Base-by-base conservation (phyloP, 164 flowering plant species). In the Aristolochia californica region DNA sequence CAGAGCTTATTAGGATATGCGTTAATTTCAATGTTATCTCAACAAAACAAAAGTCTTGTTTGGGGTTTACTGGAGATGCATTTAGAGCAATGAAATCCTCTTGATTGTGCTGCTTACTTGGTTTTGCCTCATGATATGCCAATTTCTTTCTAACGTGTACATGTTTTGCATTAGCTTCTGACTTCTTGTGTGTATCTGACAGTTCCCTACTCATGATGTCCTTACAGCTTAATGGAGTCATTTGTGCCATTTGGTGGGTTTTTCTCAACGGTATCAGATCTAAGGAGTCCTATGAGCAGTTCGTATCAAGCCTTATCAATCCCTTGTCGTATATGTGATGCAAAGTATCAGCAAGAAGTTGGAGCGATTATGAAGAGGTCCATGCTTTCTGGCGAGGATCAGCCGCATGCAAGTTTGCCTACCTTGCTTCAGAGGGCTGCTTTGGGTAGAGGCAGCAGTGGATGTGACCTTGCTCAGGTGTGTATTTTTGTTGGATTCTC, bases 171-270 rank as follows among this genome's bases (percentile, higher is more conserved):
- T 72, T 63, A 66, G 59, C 77, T 65, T 63, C 75, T 66, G 73
- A 69, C 77, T 40, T 62, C 66, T 62, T 65, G 63, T 57, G 65
- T 76, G 57, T 59, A 60, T 73, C 84, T 83, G 68, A 77, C 78
- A 68, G 73, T 87, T 73, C 60, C 56, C 7, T 78, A 66, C 71
- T 75, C 75, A 73, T 75, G 74, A 69, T 74, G 59, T 70, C 64
- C 74, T 78, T 84, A 57, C 95, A 90, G 97, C 75, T 83, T 83
- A 77, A 76, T 81, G 83, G 81, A 80, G 76, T 81, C 89, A 8
- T 83, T 83, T 76, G 81, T 83, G 47, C 89, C 89, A 51, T 75
- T 83, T 67, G 89, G 83, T 43, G 89, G 89, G 20, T 83, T 79
- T 67, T 81, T 83, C 68, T 22, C 84, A 17, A 55, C 70, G 45